Conservation (phyloP, 805 yeast genomes). For the Saturnispora diversa region DNA sequence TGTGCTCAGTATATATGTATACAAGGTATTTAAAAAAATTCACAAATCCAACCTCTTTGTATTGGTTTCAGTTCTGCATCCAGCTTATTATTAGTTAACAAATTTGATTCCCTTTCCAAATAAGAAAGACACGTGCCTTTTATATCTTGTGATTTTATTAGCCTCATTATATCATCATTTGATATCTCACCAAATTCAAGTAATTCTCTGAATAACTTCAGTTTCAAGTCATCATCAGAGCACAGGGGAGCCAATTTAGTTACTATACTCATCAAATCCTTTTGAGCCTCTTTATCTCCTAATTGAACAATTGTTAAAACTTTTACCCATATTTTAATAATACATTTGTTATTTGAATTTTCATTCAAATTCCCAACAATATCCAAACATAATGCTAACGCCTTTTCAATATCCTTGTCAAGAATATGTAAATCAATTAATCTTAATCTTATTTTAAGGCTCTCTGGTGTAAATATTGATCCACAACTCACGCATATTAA, state of each 20-base stretch:
- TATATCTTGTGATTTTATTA: too few species aligned
- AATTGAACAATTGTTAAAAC: conserved; percentile 34
- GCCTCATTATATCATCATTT: too few species aligned
- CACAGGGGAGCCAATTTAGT: background rate
- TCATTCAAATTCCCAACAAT: conserved; percentile 25
- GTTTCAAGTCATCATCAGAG: background rate
- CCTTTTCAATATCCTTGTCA: conserved; percentile 31
- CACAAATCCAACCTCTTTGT: background rate
- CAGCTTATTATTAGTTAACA: too few species aligned
- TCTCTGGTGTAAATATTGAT: conserved; percentile 2
- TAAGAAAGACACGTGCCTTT: too few species aligned
- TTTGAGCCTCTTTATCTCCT: conserved; percentile 12
- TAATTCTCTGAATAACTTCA: too few species aligned
- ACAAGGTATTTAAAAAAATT: background rate
- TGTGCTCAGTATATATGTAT: background rate
- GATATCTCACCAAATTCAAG: too few species aligned
- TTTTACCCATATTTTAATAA: conserved; percentile 22
- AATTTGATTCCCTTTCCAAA: too few species aligned
- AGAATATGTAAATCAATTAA: conserved; percentile 38
- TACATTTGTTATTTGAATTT: conserved; percentile 31
- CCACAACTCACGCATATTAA: conserved; percentile 9
- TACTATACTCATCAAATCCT: conserved; percentile 7
- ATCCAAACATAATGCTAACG: conserved; percentile 30
- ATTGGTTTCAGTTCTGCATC: background rate
- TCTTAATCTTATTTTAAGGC: conserved; percentile 28